Evolutionary conservation across 148 eudicot genomes (phyloP).

Genomic region (Rhododendron simsii): DNA sequence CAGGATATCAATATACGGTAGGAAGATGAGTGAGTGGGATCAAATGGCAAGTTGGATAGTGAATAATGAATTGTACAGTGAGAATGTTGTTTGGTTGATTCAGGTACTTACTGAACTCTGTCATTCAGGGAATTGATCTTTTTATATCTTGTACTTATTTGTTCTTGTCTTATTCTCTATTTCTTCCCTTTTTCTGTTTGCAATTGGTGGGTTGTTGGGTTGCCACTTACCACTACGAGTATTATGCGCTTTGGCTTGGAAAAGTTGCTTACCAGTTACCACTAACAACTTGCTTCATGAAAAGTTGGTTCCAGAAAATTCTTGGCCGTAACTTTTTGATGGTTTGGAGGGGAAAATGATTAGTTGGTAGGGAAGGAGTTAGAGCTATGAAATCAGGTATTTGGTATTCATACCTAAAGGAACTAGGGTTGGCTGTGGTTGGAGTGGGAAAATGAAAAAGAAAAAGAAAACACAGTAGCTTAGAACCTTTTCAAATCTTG

Average conservation of each 20-base stretch:
- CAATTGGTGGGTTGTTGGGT: background rate
- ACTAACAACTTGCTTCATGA: background rate
- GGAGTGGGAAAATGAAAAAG: background rate
- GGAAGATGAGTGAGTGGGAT: constrained; percentile 99
- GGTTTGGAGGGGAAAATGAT: background rate
- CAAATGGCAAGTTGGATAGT: constrained; percentile 96
- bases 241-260: background rate
- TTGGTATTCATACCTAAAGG: background rate
- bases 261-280: background rate
- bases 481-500: background rate
- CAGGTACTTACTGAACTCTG: constrained; percentile 38
- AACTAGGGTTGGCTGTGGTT: background rate
- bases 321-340: background rate
- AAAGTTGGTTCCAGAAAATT: background rate
- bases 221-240: background rate
- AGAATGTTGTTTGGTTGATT: constrained; percentile 98
- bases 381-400: background rate
- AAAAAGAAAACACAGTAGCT: background rate
- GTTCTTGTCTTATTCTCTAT: background rate
- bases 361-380: background rate
- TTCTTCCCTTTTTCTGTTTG: background rate
- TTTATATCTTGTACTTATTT: background rate
- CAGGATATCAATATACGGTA: constrained; percentile 90
- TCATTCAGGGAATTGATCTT: background rate
- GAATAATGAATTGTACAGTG: constrained; percentile 88